Conservation (phyloP, 345 rosid species). For the Theobroma cacao region DNA sequence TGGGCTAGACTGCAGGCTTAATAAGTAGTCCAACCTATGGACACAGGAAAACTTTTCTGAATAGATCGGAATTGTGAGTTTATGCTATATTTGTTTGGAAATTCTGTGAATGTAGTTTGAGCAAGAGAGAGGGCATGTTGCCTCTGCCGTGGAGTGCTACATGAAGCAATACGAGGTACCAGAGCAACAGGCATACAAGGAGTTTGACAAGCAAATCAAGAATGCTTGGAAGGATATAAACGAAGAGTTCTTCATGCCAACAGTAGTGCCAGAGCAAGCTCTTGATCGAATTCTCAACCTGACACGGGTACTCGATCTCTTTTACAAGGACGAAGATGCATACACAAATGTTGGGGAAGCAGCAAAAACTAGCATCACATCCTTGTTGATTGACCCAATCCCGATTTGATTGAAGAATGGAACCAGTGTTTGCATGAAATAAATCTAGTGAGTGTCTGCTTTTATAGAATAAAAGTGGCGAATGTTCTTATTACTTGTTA, state of each 20-base stretch:
- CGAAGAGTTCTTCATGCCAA: background rate
- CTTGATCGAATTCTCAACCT: background rate
- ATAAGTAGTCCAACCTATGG: no score
- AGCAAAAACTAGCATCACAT: background rate
- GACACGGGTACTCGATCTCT: background rate
- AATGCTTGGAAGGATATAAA: constrained; percentile 16
- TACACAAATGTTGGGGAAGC: background rate
- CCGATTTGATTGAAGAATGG: background rate
- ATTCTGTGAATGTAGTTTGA: background rate
- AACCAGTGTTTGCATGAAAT: background rate
- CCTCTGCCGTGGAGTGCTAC: background rate
- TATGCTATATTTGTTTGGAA: background rate
- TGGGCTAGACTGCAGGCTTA: no score
- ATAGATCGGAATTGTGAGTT: no score
- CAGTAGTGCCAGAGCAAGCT: background rate
- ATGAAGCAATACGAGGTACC: background rate
- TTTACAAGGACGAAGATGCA: background rate
- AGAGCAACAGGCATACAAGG: background rate
- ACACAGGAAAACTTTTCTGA: no score
- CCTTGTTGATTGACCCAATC: background rate
- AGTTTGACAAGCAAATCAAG: background rate
- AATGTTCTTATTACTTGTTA: no score
- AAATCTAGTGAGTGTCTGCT: no score
- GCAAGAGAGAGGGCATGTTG: background rate
- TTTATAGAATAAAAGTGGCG: no score